phyloP scores from a whole-genome alignment of 768 basidiomycete species.

The Tephrocybe sp. region DNA sequence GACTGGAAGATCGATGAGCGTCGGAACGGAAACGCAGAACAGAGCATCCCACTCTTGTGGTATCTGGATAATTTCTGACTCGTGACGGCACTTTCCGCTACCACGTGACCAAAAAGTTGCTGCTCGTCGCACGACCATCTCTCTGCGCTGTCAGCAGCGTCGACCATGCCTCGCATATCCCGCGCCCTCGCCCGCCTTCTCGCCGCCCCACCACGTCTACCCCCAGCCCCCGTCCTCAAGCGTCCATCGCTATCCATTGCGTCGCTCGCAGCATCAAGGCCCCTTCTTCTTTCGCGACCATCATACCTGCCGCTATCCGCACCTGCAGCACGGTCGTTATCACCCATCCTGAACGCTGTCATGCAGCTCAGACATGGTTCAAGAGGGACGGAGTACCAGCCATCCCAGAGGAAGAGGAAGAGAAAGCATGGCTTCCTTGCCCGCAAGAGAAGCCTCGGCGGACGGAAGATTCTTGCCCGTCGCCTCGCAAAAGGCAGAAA shows the following conservation, averaged over 20 bases:
- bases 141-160: neutral
- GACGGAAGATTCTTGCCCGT: constrained; percentile 70
- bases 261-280: constrained; percentile 14
- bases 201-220: constrained; percentile 31
- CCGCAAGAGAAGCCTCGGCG: constrained; percentile 64
- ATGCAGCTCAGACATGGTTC: constrained; percentile 63
- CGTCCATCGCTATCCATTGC: constrained; percentile 15
- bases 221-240: constrained; percentile 16
- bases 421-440: constrained; percentile 90
- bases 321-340: constrained; percentile 22
- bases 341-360: constrained; percentile 39
- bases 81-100: constrained; percentile 17
- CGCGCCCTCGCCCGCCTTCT: constrained; percentile 36
- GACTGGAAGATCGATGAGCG: constrained; percentile 24
- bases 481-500: constrained; percentile 76
- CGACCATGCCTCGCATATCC: constrained; percentile 45
- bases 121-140: neutral
- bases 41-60: constrained; percentile 19
- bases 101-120: constrained; percentile 20
- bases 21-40: constrained; percentile 22
- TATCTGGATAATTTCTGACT: constrained; percentile 20
- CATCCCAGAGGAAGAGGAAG: constrained; percentile 92
- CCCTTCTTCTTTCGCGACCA: constrained; percentile 24
- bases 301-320: constrained; percentile 22
- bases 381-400: constrained; percentile 92